Evolutionary conservation across 768 basidiomycete genomes (phyloP).

Genomic region (Neoboletus subvelutipes): DNA sequence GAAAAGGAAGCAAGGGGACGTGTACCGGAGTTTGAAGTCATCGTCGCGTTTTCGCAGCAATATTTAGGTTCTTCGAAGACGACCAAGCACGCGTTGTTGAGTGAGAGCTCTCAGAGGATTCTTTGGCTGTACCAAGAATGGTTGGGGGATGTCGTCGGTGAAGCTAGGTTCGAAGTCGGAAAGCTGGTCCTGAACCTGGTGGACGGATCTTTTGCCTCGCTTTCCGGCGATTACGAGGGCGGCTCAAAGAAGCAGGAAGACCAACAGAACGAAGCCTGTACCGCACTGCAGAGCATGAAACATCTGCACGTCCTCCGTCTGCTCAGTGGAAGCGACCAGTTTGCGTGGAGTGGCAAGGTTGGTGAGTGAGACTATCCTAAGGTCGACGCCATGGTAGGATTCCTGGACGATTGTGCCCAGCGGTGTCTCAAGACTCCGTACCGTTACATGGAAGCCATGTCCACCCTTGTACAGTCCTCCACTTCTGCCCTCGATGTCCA

Average conservation of each 20-base stretch:
- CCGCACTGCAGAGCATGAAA: slow-evolving; percentile 50
- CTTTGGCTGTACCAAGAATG: slow-evolving; percentile 84
- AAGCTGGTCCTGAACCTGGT: slow-evolving; percentile 61
- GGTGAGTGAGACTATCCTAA: slow-evolving; percentile 52
- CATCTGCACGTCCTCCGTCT: slow-evolving; percentile 78
- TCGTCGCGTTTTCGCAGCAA: slow-evolving; percentile 79
- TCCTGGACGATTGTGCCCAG: slow-evolving; percentile 86
- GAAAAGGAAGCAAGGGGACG: slow-evolving; percentile 72
- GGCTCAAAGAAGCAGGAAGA: slow-evolving; percentile 14
- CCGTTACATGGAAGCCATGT: slow-evolving; percentile 76
- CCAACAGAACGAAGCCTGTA: slow-evolving; percentile 13
- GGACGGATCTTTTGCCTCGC: slow-evolving; percentile 27
- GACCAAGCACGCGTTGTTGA: slow-evolving; percentile 59
- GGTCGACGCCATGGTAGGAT: slow-evolving; percentile 53
- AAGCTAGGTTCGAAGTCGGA: slow-evolving; percentile 83
- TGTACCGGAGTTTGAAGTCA: slow-evolving; percentile 83
- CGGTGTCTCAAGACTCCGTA: slow-evolving; percentile 82
- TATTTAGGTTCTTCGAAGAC: slow-evolving; percentile 30
- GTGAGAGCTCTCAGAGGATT: slow-evolving; percentile 78
- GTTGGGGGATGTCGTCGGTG: slow-evolving; percentile 70
- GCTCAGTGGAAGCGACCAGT: slow-evolving; percentile 75
- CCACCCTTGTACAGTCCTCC: slow-evolving; percentile 31
- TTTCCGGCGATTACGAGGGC: slow-evolving; percentile 9
- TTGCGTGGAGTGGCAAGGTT: slow-evolving; percentile 72
- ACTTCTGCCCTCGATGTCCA: slow-evolving; percentile 3